These are phyloP conservation scores for Drechslera avenae DNA, from an alignment of 2,329 filamentous ascomycete genomes.

Conservation along the genomic window DNA sequence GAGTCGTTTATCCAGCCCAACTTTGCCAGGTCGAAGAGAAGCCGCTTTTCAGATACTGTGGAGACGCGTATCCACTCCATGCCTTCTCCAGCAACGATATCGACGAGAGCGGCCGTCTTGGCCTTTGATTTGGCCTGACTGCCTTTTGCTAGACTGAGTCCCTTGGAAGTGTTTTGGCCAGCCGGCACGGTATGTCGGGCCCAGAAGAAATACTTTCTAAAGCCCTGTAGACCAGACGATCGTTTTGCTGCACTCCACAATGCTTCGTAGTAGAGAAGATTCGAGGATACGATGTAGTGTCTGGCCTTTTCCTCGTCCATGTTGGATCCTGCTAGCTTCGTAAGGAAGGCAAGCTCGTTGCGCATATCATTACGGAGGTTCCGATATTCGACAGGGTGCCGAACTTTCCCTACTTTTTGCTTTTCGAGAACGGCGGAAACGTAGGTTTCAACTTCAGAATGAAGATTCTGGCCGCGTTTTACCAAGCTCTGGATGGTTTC, in stretches of 20 bases:
- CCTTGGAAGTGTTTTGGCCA: conserved; percentile 32
- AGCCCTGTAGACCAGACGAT: conserved; percentile 61
- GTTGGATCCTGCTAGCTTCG: conserved; percentile 32
- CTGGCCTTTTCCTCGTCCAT: conserved; percentile 41
- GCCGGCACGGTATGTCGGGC: conserved; percentile 25
- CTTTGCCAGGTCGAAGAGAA: conserved; percentile 72
- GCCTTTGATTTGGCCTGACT: conserved; percentile 50
- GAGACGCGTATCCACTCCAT: conserved; percentile 72
- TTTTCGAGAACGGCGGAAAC: conserved; percentile 40
- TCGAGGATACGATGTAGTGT: conserved; percentile 68
- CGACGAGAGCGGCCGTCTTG: conserved; percentile 62
- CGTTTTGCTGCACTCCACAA: conserved; percentile 68
- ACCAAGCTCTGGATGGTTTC: conserved; percentile 41
- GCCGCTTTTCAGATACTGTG: conserved; percentile 65
- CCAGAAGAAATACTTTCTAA: conserved; percentile 51
- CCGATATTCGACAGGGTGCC: conserved; percentile 46
- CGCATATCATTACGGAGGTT: conserved; percentile 43
- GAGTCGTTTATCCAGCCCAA: conserved; percentile 63
- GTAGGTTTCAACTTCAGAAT: conserved; percentile 51
- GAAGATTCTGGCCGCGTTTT: conserved; percentile 45
- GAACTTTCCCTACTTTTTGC: conserved; percentile 39
- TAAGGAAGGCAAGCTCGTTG: conserved; percentile 43
- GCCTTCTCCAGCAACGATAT: conserved; percentile 68
- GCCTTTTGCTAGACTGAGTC: conserved; percentile 31
- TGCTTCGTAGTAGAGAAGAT: conserved; percentile 67